phyloP scores from a whole-genome alignment of 768 basidiomycete species.

The Crepidotus variabilis region DNA sequence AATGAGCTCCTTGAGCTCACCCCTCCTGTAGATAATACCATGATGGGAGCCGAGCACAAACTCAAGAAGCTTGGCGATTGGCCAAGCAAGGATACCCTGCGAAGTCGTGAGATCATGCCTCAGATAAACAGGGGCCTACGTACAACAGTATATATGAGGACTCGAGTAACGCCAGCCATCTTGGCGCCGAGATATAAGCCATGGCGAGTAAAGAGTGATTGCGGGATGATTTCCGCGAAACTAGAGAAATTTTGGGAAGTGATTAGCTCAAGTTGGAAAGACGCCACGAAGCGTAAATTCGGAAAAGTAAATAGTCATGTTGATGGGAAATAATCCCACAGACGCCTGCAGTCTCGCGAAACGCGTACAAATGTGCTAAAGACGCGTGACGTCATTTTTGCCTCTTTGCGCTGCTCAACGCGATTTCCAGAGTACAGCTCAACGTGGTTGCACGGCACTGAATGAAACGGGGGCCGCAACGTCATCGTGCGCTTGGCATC shows the following conservation, averaged over 20 bases:
- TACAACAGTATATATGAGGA: conserved; percentile 69
- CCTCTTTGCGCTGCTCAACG: no score
- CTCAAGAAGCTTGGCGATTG: conserved; percentile 80
- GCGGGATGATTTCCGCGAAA: conserved; percentile 90
- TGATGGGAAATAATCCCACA: no score
- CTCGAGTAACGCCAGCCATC: conserved; percentile 68
- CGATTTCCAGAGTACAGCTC: no score
- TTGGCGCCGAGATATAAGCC: conserved; percentile 87
- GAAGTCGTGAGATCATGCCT: conserved; percentile 5
- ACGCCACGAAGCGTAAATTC: not conserved
- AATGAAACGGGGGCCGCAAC: no score
- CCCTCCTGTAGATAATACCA: conserved; percentile 86
- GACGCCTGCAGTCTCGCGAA: no score
- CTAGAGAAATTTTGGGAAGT: conserved; percentile 34
- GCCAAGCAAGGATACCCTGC: conserved; percentile 78
- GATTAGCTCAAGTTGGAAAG: not conserved
- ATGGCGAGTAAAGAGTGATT: conserved; percentile 88
- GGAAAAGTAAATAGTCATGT: conserved; percentile 1
- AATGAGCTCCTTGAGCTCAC: conserved; percentile 86
- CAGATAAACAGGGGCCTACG: conserved; percentile 13
- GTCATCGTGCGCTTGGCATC: no score
- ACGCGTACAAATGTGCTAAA: not conserved
- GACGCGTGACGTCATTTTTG: conserved; percentile 26
- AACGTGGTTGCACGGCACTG: no score
- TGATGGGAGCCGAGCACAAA: conserved; percentile 77